Base-by-base conservation (phyloP, 176 grass and related monocot species). In the Alopecurus myosuroides region DNA sequence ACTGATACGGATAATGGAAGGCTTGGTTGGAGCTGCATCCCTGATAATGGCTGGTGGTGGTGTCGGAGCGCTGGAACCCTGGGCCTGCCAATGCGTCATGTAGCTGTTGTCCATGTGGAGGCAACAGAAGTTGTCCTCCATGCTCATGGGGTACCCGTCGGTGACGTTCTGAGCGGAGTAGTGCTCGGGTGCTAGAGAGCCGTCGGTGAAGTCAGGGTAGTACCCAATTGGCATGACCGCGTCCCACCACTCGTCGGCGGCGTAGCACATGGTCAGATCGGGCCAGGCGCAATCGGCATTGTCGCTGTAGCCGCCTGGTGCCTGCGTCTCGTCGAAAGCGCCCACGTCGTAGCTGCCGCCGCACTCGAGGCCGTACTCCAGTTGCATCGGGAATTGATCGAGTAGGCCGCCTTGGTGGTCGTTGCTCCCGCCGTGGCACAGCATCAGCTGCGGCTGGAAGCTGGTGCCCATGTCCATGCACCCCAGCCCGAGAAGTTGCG, bases 401-500 rank as follows among this genome's bases (percentile, higher is more conserved):
- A 23, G 66, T 1, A 18, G 44, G 26, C 9, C 31, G n/a, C 3
- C 14, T n/a, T n/a, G n/a, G 5, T 8, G 68, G 40, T 35, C 11
- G 30, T 9, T 39, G 74, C 2, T 6, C 60, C 18, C 28, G 26
- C 7, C 28, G 12, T 26, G 4, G 53, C 2, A 60, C 20, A 49
- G 15, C 48, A 9, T 18, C 73, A 60, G 29, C 80, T 83, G 86
- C 22, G 36, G 39, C 23, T 72, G 17, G 87, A 56, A 53, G 67
- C 39, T 37, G 25, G 9, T 0, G 7, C n/a, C 81, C 80, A 55
- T 44, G 81, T 12, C 28, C 12, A 30, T 55, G 9, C 12, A 9
- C 55, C n/a, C 55, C 55, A 5, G 1, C 29, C 28, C 11, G 29
- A 81, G 40, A 9, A 28, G 11, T 20, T 50, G 6, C 61, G 30